These are phyloP conservation scores for Chrysanthemum seticuspe DNA, from an alignment of 129 eudicot species.

Conservation along the genomic window DNA sequence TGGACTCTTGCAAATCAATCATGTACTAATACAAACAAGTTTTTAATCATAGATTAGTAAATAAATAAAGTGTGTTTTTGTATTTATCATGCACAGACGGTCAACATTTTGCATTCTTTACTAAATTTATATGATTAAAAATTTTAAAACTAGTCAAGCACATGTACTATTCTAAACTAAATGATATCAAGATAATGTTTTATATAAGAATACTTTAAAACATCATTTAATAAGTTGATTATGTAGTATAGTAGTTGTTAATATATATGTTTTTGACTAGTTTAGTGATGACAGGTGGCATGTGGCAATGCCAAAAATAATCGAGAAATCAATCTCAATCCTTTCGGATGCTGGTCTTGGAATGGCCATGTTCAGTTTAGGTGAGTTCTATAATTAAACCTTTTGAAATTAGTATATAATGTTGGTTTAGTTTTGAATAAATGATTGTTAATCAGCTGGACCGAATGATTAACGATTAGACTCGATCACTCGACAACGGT, in stretches of 20 bases:
- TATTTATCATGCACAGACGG: neutral
- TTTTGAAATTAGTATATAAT: neutral
- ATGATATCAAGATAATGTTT: slow-evolving; percentile 1
- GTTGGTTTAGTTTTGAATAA: neutral
- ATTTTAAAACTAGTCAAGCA: neutral
- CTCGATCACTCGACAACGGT: slow-evolving; percentile 12
- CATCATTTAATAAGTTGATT: neutral
- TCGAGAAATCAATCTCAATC: slow-evolving; percentile 70
- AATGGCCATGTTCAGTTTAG: slow-evolving; percentile 99
- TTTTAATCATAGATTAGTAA: no score
- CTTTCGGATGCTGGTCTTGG: slow-evolving; percentile 99
- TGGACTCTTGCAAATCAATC: no score
- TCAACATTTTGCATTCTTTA: slow-evolving; percentile 1
- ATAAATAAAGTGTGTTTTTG: neutral
- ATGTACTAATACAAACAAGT: no score
- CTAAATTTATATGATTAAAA: neutral
- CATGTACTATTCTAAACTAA: neutral
- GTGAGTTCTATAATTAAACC: slow-evolving; percentile 36
- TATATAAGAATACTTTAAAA: neutral
- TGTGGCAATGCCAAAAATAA: slow-evolving; percentile 79
- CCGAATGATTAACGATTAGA: slow-evolving; percentile 28
- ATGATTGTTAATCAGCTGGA: neutral
- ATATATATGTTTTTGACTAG: slow-evolving; percentile 13
- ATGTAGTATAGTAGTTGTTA: neutral
- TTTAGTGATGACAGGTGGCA: slow-evolving; percentile 63